Evolutionary conservation across 2,329 filamentous ascomycete species (phyloP), one percentile per base, ranked within the genome.

Genomic region (Beauveria bassiana): DNA sequence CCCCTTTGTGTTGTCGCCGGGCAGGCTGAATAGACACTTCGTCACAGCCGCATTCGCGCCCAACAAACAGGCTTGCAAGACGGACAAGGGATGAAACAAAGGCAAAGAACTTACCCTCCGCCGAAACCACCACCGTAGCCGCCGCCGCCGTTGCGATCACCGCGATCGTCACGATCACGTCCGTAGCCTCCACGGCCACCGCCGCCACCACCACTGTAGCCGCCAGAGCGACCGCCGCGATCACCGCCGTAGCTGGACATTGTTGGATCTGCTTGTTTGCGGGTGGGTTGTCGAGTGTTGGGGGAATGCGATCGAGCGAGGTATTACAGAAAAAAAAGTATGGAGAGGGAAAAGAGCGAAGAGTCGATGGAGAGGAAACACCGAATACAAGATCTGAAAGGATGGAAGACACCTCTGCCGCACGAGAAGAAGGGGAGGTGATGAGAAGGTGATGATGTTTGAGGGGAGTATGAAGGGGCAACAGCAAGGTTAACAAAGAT

Each of bases 231-330:
- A 64, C 66, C 66, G 52, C 68, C 68, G 67, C 67, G 70, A 64
- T 75, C 70, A 64, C 71, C 73, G 28, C 74, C 71, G 68, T 76
- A 75, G 72, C 78, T 79, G 69, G 79, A 81, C 79, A 81, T 81
- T 62, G 67, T 76, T 58, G 46, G 45, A 49, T 40, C 47, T 43
- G 31, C 20, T 53, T 53, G 40, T 45, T 52, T 54, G 56, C 24
- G 28, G 7, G n/a, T 38, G n/a, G n/a, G 20, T 43, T 61, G 31
- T 47, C 38, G 47, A 51, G 51, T 24, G 51, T 46, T n/a, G 24
- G 24, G 4, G 53, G 12, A 24, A 12, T 26, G 54, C 24, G 57
- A 59, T 50, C 31, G 16, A 49, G 24, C 20, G 2, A 42, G 8
- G 46, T 43, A 22, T 43, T 10, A 18, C 46, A 58, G n/a, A 49